Percentiles rank a stretch among this genome's conserved stretches.
These are phyloP conservation scores for Boletus patriciae DNA, from an alignment of 768 basidiomycete species.

Conservation along the genomic window DNA sequence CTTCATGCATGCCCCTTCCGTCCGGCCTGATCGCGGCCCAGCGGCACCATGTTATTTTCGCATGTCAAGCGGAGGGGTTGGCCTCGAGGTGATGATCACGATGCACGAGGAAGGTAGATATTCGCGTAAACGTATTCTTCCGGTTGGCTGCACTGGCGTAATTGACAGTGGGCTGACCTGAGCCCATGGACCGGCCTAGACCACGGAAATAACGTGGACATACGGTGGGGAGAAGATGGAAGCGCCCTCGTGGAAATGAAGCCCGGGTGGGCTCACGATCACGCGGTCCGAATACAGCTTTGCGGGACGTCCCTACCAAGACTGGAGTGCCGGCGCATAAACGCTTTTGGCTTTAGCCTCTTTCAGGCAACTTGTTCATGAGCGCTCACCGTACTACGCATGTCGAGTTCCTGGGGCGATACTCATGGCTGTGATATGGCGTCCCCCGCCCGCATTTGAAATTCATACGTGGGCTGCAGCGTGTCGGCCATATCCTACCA, in stretches of 20 bases:
- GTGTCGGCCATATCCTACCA: too few species aligned
- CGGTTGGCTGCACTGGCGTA: background rate
- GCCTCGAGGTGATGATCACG: background rate
- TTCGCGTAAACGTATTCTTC: background rate
- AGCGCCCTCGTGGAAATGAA: background rate
- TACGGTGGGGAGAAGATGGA: conserved; percentile 3
- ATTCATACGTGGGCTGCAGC: background rate
- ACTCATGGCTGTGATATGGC: background rate
- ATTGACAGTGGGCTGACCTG: background rate
- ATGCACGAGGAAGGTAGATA: background rate
- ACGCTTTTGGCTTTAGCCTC: conserved; percentile 1
- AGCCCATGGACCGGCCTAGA: background rate
- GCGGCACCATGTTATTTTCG: background rate
- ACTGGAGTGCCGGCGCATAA: background rate
- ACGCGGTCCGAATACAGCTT: background rate
- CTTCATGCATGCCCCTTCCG: background rate
- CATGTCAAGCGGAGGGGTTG: background rate
- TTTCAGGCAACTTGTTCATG: background rate
- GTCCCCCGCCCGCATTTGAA: background rate
- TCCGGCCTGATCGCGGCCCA: background rate
- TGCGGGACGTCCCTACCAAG: background rate
- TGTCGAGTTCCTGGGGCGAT: background rate
- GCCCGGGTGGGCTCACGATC: background rate
- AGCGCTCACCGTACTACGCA: background rate
- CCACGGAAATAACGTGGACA: background rate